Evolutionary conservation across 106 monocot species (phyloP).

Genomic region (Acanthochlamys bracteata): DNA sequence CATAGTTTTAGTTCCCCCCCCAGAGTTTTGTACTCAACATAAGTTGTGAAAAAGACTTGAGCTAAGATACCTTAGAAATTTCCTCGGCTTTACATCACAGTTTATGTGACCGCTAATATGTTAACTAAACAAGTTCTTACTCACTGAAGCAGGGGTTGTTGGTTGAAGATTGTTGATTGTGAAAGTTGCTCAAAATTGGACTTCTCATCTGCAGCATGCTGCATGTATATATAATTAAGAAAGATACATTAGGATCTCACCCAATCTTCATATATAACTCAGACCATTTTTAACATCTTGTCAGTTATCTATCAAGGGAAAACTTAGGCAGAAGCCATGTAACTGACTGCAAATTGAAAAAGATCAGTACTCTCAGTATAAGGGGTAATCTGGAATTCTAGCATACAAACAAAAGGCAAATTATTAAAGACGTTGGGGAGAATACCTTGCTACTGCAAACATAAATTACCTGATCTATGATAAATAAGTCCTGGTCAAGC

Average conservation of each 20-base stretch:
- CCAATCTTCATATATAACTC: not conserved
- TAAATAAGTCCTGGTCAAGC: constrained; percentile 86
- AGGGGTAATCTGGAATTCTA: no score
- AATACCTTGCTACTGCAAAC: not conserved
- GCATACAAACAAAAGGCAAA: not conserved
- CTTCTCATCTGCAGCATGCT: constrained; percentile 99
- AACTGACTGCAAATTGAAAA: no score
- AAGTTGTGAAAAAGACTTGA: no score
- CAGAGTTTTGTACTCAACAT: no score
- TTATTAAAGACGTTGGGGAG: not conserved
- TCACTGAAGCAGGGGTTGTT: constrained; percentile 88
- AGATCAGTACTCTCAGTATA: no score
- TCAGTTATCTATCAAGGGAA: no score
- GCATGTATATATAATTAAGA: constrained; percentile 10
- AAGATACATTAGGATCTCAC: constrained; percentile 3
- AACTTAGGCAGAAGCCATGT: no score
- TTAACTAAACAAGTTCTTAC: constrained; percentile 10
- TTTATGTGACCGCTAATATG: no score
- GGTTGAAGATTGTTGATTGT: constrained; percentile 66
- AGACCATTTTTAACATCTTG: not conserved
- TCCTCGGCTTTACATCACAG: no score
- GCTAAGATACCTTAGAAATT: no score
- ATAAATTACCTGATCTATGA: constrained; percentile 79
- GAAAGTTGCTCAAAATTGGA: constrained; percentile 90
- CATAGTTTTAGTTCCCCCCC: no score